phyloP scores from a whole-genome alignment of 345 rosid species.

The Boechera retrofracta region DNA sequence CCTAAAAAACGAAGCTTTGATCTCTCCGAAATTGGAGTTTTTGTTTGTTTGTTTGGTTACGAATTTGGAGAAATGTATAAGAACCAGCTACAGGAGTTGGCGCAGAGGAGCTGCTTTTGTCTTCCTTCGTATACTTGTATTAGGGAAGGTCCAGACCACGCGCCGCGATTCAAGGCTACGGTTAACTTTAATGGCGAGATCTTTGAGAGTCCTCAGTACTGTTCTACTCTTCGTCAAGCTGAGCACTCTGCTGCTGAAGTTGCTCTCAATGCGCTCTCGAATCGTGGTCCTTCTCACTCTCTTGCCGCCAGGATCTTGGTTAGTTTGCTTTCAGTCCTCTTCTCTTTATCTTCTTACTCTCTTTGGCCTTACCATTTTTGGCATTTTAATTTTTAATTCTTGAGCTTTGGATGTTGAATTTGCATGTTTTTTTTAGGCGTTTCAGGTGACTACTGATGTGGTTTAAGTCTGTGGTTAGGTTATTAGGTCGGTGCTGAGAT shows the following conservation, averaged over 20 bases:
- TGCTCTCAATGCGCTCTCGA: constrained; percentile 89
- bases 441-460: constrained; percentile 20
- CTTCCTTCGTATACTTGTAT: constrained; percentile 92
- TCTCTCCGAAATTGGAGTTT: constrained; percentile 35
- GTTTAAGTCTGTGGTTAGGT: constrained; percentile 19
- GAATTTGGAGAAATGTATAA: constrained; percentile 67
- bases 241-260: constrained; percentile 99
- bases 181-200: constrained; percentile 97
- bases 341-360: neutral
- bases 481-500: constrained; percentile 14
- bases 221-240: constrained; percentile 98
- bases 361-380: neutral
- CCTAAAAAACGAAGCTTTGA: constrained; percentile 37
- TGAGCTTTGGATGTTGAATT: constrained; percentile 17
- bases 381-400: neutral
- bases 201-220: constrained; percentile 94
- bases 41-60: neutral
- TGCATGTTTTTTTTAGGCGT: constrained; percentile 24
- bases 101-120: constrained; percentile 99
- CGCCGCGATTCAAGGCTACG: constrained; percentile 94
- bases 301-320: constrained; percentile 99
- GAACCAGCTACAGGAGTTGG: constrained; percentile 99
- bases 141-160: constrained; percentile 99
- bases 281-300: constrained; percentile 94
- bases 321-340: constrained; percentile 15